These are phyloP conservation scores for Claviceps sp. DNA, from an alignment of 2,329 filamentous ascomycete species.

Conservation along the genomic window DNA sequence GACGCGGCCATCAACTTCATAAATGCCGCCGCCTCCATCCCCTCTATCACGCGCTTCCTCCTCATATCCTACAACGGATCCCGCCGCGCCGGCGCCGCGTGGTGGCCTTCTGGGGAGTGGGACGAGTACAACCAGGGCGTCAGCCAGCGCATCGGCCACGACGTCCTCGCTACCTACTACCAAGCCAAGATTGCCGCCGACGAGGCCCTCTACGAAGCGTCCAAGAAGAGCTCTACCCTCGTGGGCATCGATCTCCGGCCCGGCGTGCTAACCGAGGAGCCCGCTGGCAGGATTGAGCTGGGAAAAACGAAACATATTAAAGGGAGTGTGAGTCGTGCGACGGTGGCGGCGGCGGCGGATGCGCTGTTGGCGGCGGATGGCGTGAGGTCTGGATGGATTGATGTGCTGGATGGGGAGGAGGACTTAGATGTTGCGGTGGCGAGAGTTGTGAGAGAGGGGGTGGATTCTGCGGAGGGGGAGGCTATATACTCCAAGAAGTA, in stretches of 20 bases:
- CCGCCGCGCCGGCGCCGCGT: constrained; percentile 36
- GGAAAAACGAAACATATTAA: constrained; percentile 27
- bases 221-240: constrained; percentile 27
- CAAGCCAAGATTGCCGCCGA: constrained; percentile 48
- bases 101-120: constrained; percentile 42
- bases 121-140: constrained; percentile 27
- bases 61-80: constrained; percentile 49
- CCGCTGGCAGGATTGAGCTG: constrained; percentile 32
- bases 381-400: constrained; percentile 37
- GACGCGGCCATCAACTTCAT: constrained; percentile 52
- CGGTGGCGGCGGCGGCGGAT: constrained; percentile 45
- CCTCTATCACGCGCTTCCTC: constrained; percentile 46
- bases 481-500: constrained; percentile 14
- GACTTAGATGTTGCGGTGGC: constrained; percentile 33
- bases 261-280: constrained; percentile 33
- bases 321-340: constrained; percentile 37
- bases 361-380: constrained; percentile 37
- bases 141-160: constrained; percentile 14
- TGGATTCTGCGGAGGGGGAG: constrained; percentile 42
- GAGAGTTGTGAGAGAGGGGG: constrained; percentile 32
- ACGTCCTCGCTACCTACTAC: constrained; percentile 38
- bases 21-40: constrained; percentile 40
- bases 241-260: constrained; percentile 41
- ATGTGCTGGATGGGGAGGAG: constrained; percentile 40
- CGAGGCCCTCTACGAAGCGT: constrained; percentile 38